Base-by-base conservation (phyloP, 768 basidiomycete species). In the Trametes sanguinea region DNA sequence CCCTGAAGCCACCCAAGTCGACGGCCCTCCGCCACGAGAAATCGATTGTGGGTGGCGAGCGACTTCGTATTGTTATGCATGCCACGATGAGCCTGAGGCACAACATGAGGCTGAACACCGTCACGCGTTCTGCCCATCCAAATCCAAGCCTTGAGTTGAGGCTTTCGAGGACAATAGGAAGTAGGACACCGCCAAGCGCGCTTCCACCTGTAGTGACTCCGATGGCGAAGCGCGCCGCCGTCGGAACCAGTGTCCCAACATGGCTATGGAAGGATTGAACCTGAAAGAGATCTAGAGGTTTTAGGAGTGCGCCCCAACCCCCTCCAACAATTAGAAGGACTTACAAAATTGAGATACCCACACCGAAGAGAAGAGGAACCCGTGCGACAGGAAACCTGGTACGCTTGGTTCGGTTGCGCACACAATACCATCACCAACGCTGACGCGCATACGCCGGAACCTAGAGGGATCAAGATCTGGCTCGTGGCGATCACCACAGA, bases 81-180 rank as follows among this genome's bases (percentile, higher is more conserved):
- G 74, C 61, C 9, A 71, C 58, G 29, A 57, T 54, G 10, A 72
- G 68, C 53, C 69, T 54, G 10, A 72, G 68, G 55, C 69, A 71
- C 2, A 44, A 68, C 22, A 74, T 57, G 10, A 68, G 68, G 16
- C 74, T 53, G 55, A 76, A 73, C 22, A 70, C 73, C 22, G 65
- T 61, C 32, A 71, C 61, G 27, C 75, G 71, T 7, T 73, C 69
- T 5, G 75, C 73, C 74, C 74, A 75, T 9, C 64, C 63, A 46
- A 74, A 74, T 1, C 71, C 72, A 43, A 73, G 37, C 7, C 29
- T 39, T 2, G 65, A 53, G 39, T 71, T 65, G 52, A 85, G 71
- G 53, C 79, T 79, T 63, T 83, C 81, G 4, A 85, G 74, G 60
- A 85, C 74, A 42, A 85, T 75, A 3, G 84, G 84, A 64, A 81